These are phyloP conservation scores for Buxus sempervirens DNA, from an alignment of 164 flowering plant genomes.

Conservation along the genomic window DNA sequence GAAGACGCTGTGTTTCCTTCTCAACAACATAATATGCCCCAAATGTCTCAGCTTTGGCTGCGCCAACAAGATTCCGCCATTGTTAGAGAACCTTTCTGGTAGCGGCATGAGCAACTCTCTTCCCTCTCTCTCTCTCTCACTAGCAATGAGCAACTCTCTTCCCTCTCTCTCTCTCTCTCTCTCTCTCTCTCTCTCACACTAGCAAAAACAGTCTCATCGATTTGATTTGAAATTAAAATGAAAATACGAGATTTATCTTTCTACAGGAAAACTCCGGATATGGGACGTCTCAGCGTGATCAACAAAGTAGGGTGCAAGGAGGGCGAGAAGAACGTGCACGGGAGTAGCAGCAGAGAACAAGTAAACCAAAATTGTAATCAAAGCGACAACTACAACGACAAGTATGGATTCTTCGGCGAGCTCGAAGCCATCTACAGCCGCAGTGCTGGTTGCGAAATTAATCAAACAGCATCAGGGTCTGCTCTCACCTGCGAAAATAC, in stretches of 20 bases:
- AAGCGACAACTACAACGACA: constrained; percentile 18
- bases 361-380: constrained; percentile 8
- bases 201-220: not conserved
- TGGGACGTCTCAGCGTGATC: not conserved
- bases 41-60: constrained; percentile 23
- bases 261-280: constrained; percentile 23
- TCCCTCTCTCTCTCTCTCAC: no score
- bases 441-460: constrained; percentile 12
- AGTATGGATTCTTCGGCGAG: constrained; percentile 30
- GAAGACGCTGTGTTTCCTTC: constrained; percentile 11
- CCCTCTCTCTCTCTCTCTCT: not conserved
- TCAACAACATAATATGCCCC: constrained; percentile 7
- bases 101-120: no score
- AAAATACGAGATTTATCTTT: not conserved
- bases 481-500: constrained; percentile 20
- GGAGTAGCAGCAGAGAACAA: constrained; percentile 5
- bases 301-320: constrained; percentile 8
- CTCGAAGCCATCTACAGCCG: constrained; percentile 37
- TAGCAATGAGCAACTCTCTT: no score
- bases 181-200: not conserved
- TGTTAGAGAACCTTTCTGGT: constrained; percentile 35
- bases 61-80: constrained; percentile 25
- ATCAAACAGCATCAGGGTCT: constrained; percentile 25
- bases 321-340: not conserved
- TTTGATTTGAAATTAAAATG: no score